Conservation (phyloP, 2,329 filamentous ascomycete genomes). For the Fusarium beomiforme region DNA sequence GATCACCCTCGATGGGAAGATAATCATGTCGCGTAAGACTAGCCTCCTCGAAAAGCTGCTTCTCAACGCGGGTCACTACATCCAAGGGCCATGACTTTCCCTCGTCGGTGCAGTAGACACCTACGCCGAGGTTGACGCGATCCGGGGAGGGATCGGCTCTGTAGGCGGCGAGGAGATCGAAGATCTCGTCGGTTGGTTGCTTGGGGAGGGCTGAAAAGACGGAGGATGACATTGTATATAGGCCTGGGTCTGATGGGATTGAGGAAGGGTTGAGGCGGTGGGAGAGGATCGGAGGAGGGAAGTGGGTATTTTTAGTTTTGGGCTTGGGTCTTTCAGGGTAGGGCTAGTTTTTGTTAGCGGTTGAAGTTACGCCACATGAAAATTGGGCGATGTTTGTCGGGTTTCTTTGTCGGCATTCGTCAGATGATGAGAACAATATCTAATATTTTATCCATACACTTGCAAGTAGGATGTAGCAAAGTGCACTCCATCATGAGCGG, state of each 20-base stretch:
- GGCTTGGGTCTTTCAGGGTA: slow-evolving; percentile 1
- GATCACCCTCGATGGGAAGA: slow-evolving; percentile 35
- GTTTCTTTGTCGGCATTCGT: not conserved
- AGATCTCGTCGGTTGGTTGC: slow-evolving; percentile 28
- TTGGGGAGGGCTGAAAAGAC: slow-evolving; percentile 13
- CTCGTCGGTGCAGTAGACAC: slow-evolving; percentile 39
- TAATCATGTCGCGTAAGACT: slow-evolving; percentile 34
- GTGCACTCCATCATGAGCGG: not conserved
- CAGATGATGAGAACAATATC: not conserved
- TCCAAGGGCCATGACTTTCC: slow-evolving; percentile 38
- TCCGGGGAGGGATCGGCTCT: slow-evolving; percentile 28
- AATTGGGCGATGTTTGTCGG: not conserved
- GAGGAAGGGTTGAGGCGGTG: slow-evolving; percentile 7
- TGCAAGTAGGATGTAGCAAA: not conserved
- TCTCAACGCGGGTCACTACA: slow-evolving; percentile 32
- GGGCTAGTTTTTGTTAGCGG: slow-evolving; percentile 10
- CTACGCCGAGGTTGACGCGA: slow-evolving; percentile 36
- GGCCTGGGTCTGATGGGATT: not conserved
- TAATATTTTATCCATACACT: too few species aligned
- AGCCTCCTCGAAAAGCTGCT: slow-evolving; percentile 24
- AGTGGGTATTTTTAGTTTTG: slow-evolving; percentile 26
- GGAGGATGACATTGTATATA: slow-evolving; percentile 14
- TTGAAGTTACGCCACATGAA: slow-evolving; percentile 3
- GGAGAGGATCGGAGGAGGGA: slow-evolving; percentile 13
- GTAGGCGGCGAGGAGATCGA: slow-evolving; percentile 23